Base-by-base conservation (phyloP, 2,329 filamentous ascomycete genomes). In the Pyricularia pennisetigena region DNA sequence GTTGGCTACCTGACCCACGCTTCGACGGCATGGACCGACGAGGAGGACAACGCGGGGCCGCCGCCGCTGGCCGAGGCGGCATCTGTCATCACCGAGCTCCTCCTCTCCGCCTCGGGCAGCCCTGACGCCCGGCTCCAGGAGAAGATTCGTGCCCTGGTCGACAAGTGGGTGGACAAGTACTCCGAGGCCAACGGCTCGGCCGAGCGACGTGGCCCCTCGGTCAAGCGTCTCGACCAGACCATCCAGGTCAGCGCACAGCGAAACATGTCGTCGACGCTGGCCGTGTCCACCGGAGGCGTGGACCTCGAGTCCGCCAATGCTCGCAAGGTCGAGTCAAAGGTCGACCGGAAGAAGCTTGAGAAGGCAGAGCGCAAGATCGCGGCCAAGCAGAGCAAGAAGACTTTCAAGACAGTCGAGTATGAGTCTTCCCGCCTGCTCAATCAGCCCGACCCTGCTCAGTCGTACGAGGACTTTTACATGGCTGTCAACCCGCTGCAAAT, bases 391-490 rank as follows among this genome's bases (percentile, higher is more conserved):
- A 95, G 93, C 82, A 97, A 97, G 84, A 99, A 99, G 83, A 88
- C 89, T 49, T 97, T 95, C 89, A 98, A 98, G 85, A 97, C 90
- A 68, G 95, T 99, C 73, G 92, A 97, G 80, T 99, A 99, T 78
- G 95, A 99, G 81, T 92, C 95, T 0, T 98, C 95, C 14, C 89
- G 89, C 72, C 83, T 99, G 72, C 88, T 99, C 72, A 90, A 96
- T 76, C 87, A 92, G 79, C 85, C 92, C 4, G 90, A 94, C 74
- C 87, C 90, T 74, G 83, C 94, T 14, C 90, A 97, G 83, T 96
- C 93, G 59, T 99, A 99, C 78, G 95, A 99, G 80, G 95, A 99
- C 78, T 98, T 99, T 81, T 99, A 97, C 86, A 98, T 99, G 95
- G 90, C 93, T 68, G 95, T 99, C 82, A 99, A 99, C 79, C 95